Evolutionary conservation across 2,329 filamentous ascomycete genomes (phyloP), one percentile per base, ranked within the genome.

Genomic region (Cadophora sp.): DNA sequence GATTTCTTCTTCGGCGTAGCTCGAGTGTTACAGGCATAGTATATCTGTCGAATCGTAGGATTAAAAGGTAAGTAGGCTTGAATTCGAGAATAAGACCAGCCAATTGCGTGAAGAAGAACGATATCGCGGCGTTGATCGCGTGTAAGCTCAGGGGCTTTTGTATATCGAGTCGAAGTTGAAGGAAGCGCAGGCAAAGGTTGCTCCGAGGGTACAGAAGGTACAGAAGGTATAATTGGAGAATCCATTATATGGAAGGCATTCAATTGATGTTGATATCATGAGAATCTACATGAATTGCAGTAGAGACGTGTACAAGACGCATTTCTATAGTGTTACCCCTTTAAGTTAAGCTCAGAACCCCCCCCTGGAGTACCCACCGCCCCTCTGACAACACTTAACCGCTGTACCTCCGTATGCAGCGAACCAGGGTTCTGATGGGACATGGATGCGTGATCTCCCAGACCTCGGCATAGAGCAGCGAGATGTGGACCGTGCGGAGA

Each of bases 1-100:
- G 60, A 59, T 4, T 51, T 31, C 51, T 71, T 71, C 22, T 60
- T 43, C 8, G 48, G 65, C 8, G 46, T 67, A 56, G 61, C 31
- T 22, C 53, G 31, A 19, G 50, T 31, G 12, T 22, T 34, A 31
- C 31, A 46, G 1, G 50, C 4, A n/a, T n/a, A 53, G 11, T 51
- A n/a, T 1, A 66, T 61, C 55, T 66, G 2, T 22, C 1, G 9
- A 16, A 19, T 11, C 6, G 56, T 61, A 2, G 31, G 31, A 4
- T 34, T 2, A 29, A 55, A 37, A 40, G n/a, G 24, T 24, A 29
- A 12, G 27, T 29, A 19, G 1, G 26, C 14, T 9, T 37, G 11
- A 31, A 66, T 66, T 46, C 55, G 29, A 22, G 2, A 19, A 56
- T 66, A 66, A 12, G 31, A 53, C 56, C 14, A 66, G 29, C 64